Conservation (phyloP, 805 yeast genomes). For the Blastobotrys chiropterorum region DNA sequence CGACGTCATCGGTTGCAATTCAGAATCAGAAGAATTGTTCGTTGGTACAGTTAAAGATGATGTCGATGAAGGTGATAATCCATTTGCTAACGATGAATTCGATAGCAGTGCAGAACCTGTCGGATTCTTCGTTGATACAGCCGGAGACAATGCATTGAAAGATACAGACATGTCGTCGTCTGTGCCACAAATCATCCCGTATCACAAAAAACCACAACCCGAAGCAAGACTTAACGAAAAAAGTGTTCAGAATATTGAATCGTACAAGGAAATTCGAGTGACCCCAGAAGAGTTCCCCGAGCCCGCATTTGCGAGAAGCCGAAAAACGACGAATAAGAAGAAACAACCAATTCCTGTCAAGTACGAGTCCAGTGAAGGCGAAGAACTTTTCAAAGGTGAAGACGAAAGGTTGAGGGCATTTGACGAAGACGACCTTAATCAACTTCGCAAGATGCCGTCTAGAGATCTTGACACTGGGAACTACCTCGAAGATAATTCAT, state of each 20-base stretch:
- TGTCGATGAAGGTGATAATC: background rate
- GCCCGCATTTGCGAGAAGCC: background rate
- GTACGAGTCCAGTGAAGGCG: constrained; percentile 1
- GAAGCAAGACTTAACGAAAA: background rate
- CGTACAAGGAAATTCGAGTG: background rate
- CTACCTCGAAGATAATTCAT: background rate
- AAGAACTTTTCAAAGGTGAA: background rate
- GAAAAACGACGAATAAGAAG: background rate
- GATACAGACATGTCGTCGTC: background rate
- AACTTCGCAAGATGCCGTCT: background rate
- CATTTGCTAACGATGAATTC: background rate
- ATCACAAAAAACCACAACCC: background rate
- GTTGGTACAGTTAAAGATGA: background rate
- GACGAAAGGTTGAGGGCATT: background rate
- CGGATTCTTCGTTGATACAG: background rate
- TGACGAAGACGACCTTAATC: constrained; percentile 1
- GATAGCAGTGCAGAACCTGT: background rate
- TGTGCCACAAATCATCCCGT: background rate
- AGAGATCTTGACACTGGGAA: background rate
- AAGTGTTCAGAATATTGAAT: background rate
- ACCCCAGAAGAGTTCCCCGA: background rate
- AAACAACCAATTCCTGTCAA: background rate
- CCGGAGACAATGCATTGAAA: background rate
- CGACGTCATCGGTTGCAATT: too few species aligned
- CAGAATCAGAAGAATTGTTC: too few species aligned